Percentiles rank a stretch among this genome's conserved stretches.
These are phyloP conservation scores for Pichia sp. DNA, from an alignment of 1,139 yeast genomes.

Conservation along the genomic window DNA sequence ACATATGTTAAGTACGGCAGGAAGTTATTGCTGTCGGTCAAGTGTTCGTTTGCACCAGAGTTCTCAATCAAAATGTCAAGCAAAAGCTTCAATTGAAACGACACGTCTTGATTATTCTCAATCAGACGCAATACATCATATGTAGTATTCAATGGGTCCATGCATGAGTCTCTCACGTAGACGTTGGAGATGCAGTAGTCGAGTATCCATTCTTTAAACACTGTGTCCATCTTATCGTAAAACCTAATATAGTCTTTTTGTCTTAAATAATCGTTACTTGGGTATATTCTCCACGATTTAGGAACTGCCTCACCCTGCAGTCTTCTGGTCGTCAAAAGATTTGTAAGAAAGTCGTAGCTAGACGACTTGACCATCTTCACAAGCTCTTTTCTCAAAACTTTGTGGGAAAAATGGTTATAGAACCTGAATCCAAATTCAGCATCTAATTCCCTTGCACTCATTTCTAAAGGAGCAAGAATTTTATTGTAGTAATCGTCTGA, in stretches of 20 bases:
- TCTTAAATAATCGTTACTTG: slow-evolving; percentile 2
- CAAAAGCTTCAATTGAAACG: slow-evolving; percentile 12
- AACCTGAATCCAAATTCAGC: slow-evolving; percentile 12
- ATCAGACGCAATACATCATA: slow-evolving; percentile 7
- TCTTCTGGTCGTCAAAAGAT: slow-evolving; percentile 1
- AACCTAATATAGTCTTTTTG: slow-evolving; percentile 9
- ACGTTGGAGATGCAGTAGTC: slow-evolving; percentile 9
- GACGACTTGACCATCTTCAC: slow-evolving; percentile 7
- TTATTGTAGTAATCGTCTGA: background rate
- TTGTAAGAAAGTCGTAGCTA: slow-evolving; percentile 1
- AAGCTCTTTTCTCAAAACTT: slow-evolving; percentile 7
- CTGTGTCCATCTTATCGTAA: slow-evolving; percentile 15
- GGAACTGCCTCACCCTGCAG: background rate
- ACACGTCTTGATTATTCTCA: slow-evolving; percentile 9
- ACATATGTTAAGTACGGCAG: slow-evolving; percentile 17
- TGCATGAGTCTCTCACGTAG: background rate
- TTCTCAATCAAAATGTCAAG: slow-evolving; percentile 9
- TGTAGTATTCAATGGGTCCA: background rate
- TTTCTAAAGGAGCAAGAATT: slow-evolving; percentile 10
- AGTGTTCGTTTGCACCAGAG: slow-evolving; percentile 7
- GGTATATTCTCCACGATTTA: slow-evolving; percentile 9
- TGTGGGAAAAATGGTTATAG: slow-evolving; percentile 11
- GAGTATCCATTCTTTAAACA: slow-evolving; percentile 14
- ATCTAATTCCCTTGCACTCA: slow-evolving; percentile 8
- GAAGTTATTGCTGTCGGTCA: slow-evolving; percentile 8